Conservation (phyloP, 305 asterid genomes). For the Rubia peregrina region DNA sequence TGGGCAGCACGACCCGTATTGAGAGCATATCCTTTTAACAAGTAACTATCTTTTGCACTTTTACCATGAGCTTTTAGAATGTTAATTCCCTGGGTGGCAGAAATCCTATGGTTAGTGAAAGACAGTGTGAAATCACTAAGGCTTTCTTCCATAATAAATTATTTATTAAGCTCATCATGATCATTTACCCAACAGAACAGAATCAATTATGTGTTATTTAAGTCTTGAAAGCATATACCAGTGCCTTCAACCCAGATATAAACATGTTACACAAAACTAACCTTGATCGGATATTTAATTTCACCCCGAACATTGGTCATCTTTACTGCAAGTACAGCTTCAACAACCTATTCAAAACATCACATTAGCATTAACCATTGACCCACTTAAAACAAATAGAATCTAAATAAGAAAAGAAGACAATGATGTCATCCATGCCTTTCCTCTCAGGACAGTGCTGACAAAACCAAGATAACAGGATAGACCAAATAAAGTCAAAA, state of each 20-base stretch:
- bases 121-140: neutral
- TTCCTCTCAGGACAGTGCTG: neutral
- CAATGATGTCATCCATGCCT: neutral
- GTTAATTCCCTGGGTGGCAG: slow-evolving; percentile 67
- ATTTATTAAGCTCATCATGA: neutral
- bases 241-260: neutral
- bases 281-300: slow-evolving; percentile 77
- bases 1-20: slow-evolving; percentile 98
- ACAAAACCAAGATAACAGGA: neutral
- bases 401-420: neutral
- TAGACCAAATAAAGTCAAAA: neutral
- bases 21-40: slow-evolving; percentile 88
- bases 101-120: slow-evolving; percentile 10
- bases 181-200: neutral
- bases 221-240: neutral
- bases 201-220: neutral
- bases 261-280: slow-evolving; percentile 17
- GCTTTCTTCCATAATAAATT: neutral
- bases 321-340: slow-evolving; percentile 74
- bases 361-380: neutral
- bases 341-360: slow-evolving; percentile 50
- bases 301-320: slow-evolving; percentile 80
- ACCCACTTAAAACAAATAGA: neutral
- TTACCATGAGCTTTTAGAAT: slow-evolving; percentile 96
- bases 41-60: slow-evolving; percentile 90